Evolutionary conservation across 768 basidiomycete genomes (phyloP).

Genomic region (Russula sp.): DNA sequence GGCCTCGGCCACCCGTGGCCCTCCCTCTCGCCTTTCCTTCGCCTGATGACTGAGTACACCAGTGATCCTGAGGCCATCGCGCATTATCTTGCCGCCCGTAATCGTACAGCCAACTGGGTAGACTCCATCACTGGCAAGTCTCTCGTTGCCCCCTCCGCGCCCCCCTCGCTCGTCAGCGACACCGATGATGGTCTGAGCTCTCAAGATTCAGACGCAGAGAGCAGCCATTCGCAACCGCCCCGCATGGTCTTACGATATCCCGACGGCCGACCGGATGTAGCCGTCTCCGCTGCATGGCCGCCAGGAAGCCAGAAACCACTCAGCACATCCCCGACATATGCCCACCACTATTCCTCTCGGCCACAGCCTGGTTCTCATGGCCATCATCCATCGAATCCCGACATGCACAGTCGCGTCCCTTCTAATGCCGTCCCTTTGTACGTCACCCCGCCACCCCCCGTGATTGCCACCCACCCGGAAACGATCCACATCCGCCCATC

Average conservation of each 20-base stretch:
- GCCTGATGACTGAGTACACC: constrained; percentile 63
- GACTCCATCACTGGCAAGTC: constrained; percentile 37
- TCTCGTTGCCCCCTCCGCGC: constrained; percentile 49
- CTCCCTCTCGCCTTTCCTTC: constrained; percentile 26
- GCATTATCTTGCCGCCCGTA: constrained; percentile 55
- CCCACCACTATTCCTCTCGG: not conserved
- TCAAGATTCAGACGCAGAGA: constrained; percentile 44
- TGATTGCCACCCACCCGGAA: constrained; percentile 24
- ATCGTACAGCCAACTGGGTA: constrained; percentile 68
- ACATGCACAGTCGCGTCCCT: constrained; percentile 20
- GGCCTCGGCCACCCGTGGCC: constrained; percentile 23
- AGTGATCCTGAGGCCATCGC: constrained; percentile 56
- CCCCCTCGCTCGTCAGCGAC: constrained; percentile 33
- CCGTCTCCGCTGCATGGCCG: constrained; percentile 21
- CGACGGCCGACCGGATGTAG: constrained; percentile 45
- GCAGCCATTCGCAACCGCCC: constrained; percentile 54
- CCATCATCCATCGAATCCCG: constrained; percentile 28
- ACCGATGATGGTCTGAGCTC: constrained; percentile 38
- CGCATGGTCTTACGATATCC: constrained; percentile 68
- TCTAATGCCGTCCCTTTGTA: constrained; percentile 24
- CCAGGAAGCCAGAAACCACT: constrained; percentile 2
- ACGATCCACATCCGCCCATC: constrained; percentile 29
- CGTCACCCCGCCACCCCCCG: constrained; percentile 19
- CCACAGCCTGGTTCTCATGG: constrained; percentile 21
- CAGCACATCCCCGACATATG: not conserved